These are phyloP conservation scores for Lactuca saligna DNA, from an alignment of 129 eudicot genomes.

Conservation along the genomic window DNA sequence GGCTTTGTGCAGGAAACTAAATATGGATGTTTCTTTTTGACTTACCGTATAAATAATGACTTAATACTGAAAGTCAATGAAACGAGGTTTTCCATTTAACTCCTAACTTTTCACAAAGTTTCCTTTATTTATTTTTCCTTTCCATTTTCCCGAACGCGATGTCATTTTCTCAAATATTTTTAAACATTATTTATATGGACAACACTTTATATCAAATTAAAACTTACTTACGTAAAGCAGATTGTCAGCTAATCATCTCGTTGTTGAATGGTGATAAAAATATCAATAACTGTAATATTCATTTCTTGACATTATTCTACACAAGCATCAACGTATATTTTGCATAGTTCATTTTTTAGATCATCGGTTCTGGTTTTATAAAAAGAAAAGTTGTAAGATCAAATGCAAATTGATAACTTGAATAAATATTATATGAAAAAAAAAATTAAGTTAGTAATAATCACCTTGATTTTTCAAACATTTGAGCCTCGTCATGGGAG, in stretches of 20 bases:
- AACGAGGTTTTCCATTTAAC: too few species aligned
- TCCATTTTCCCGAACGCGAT: too few species aligned
- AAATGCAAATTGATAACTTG: background rate
- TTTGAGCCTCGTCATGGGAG: constrained; percentile 61
- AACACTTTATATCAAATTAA: background rate
- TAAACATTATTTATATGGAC: too few species aligned
- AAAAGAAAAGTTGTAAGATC: background rate
- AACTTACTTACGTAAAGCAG: constrained; percentile 63
- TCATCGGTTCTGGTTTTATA: constrained; percentile 30
- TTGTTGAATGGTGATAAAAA: constrained; percentile 51
- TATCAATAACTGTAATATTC: constrained; percentile 58
- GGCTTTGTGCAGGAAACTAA: too few species aligned
- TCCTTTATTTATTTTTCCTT: too few species aligned
- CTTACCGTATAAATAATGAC: too few species aligned
- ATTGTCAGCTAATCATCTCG: constrained; percentile 47
- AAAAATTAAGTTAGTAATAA: background rate
- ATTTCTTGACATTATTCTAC: constrained; percentile 47
- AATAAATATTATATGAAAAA: background rate
- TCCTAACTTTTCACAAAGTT: too few species aligned
- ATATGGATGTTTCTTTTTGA: too few species aligned
- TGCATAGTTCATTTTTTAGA: constrained; percentile 53
- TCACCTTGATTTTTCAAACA: constrained; percentile 46
- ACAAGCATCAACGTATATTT: constrained; percentile 64
- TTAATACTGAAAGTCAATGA: too few species aligned
- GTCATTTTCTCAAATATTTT: too few species aligned